Percentiles rank a stretch among this genome's conserved stretches.
Evolutionary conservation across 768 basidiomycete species (phyloP).

Genomic region (Collybia sordida): DNA sequence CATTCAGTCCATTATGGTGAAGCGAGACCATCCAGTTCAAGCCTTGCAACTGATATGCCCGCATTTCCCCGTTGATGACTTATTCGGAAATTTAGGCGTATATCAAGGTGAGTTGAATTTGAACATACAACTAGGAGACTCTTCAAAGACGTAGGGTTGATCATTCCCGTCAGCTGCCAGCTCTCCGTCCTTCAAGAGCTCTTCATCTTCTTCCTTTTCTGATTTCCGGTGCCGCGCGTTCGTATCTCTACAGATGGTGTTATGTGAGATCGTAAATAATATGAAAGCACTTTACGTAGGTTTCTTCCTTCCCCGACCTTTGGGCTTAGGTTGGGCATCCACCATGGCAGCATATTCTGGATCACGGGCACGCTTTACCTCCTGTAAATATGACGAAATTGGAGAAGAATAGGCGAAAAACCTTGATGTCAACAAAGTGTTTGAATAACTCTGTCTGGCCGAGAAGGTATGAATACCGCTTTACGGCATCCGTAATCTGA

Average conservation of each 20-base stretch:
- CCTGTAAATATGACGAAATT: not conserved
- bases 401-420: conserved; percentile 24
- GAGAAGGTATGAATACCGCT: conserved; percentile 95
- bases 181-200: conserved; percentile 86
- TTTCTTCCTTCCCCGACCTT: conserved; percentile 85
- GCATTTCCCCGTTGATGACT: conserved; percentile 91
- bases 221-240: conserved; percentile 87
- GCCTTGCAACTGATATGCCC: conserved; percentile 93
- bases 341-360: conserved; percentile 91
- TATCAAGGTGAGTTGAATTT: not conserved
- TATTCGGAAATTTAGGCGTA: conserved; percentile 6
- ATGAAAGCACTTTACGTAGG: conserved; percentile 45
- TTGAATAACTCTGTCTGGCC: conserved; percentile 98
- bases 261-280: not conserved
- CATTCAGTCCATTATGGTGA: conserved; percentile 95
- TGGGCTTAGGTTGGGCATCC: conserved; percentile 82
- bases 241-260: conserved; percentile 52
- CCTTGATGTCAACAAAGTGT: conserved; percentile 97
- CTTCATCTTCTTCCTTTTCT: conserved; percentile 98
- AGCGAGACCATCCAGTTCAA: conserved; percentile 97
- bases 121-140: conserved; percentile 82
- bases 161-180: conserved; percentile 79
- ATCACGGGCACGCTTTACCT: conserved; percentile 74
- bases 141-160: conserved; percentile 92
- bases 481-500: conserved; percentile 90